phyloP scores from a whole-genome alignment of 352 stramenopile species.

The Globisporangium barbulae region DNA sequence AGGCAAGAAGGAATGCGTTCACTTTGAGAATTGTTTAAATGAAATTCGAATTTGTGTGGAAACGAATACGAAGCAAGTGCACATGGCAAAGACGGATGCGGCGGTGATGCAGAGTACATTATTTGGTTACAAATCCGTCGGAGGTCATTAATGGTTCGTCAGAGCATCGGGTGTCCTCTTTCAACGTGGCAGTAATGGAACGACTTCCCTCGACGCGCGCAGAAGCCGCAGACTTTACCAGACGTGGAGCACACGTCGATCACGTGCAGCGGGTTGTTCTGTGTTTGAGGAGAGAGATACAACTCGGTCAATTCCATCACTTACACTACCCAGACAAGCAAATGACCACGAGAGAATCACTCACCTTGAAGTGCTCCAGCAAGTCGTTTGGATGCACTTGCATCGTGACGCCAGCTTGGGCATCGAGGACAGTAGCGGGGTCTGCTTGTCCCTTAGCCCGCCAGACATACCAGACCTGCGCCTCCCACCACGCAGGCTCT shows the following conservation, averaged over 20 bases:
- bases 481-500: slow-evolving; percentile 76
- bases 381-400: slow-evolving; percentile 47
- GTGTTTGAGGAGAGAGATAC: background rate
- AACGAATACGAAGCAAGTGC: background rate
- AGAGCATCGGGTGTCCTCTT: slow-evolving; percentile 75
- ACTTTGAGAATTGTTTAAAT: slow-evolving; percentile 1
- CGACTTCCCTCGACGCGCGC: slow-evolving; percentile 25
- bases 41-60: slow-evolving; percentile 1
- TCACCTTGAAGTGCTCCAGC: slow-evolving; percentile 54
- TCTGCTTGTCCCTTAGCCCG: slow-evolving; percentile 52
- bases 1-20: background rate
- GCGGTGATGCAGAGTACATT: slow-evolving; percentile 10
- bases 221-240: slow-evolving; percentile 42
- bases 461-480: slow-evolving; percentile 85
- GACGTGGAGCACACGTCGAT: slow-evolving; percentile 59
- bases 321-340: background rate
- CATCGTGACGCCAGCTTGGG: slow-evolving; percentile 33
- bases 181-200: slow-evolving; percentile 77
- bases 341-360: background rate
- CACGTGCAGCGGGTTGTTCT: slow-evolving; percentile 70
- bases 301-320: slow-evolving; percentile 3
- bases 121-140: background rate
- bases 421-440: slow-evolving; percentile 49
- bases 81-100: background rate
- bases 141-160: slow-evolving; percentile 5